Base-by-base conservation (phyloP, 2,329 filamentous ascomycete species). In the Verticillium zaregamsianum region DNA sequence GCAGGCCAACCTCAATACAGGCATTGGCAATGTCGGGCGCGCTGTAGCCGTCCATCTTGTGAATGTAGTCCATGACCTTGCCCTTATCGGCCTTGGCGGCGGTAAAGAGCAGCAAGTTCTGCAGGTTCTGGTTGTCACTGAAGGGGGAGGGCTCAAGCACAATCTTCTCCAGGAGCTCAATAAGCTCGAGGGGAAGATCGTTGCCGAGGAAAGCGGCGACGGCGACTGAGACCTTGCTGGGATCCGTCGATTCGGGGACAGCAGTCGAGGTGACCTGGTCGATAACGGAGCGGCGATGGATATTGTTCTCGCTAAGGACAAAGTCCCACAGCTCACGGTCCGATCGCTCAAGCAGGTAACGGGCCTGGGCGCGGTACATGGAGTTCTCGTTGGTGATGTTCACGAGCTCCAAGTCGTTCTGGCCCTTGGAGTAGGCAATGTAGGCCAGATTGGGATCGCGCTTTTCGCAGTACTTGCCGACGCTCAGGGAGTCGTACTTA, bases 391-490 rank as follows among this genome's bases (percentile, higher is more conserved):
- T 99, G 72, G 95, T 98, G 72, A 99, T 94, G 76, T 91, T 95
- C 77, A 99, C 94, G 61, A 99, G 86, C 79, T 99, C 96, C 35
- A 99, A 80, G 71, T 99, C 95, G 67, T 99, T 99, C 77, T 97
- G 92, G 23, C 95, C 95, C 82, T 99, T 99, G 70, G 89, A 86
- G 76, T 97, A 99, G 65, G 93, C 91, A 73, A 98, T 97, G 77
- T 91, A 97, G 3, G 92, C 94, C 60, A 99, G 82, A 74, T 97
- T 97, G 65, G 95, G 95, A 71, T 99, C 95, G 37, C 95, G 90
- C 86, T 98, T 98, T 82, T 97, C 94, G 74, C 94, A 99, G 82
- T 99, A 99, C 79, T 97, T 97, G 75, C 95, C 95, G 61, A 99
- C 92, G 28, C 83, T 86, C 49, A 98, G 81, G 3, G 95, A 92